Base-by-base conservation (phyloP, 179 eudicot genomes). In the Corrigiola litoralis region DNA sequence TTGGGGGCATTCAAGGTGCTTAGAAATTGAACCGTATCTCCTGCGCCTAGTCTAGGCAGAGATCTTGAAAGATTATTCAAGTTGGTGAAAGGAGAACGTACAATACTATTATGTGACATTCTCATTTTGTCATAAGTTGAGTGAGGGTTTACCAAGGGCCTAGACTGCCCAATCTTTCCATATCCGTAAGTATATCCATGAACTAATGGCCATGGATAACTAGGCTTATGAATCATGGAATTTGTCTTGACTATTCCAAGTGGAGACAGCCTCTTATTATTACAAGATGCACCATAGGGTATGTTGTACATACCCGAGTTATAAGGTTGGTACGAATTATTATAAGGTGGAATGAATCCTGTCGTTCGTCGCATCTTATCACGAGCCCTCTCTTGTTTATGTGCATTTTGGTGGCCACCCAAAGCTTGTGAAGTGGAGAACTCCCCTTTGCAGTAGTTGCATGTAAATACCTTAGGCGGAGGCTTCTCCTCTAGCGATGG, bases 331-430 rank as follows among this genome's bases (percentile, higher is more conserved):
- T 72, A 72, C 27, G 37, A 45, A 29, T 50, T 14, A 4, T n/a
- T 61, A 55, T n/a, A 32, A n/a, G 68, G 34, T 10, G 71, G 59
- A n/a, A 45, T 29, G 12, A 72, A 57, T 21, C 64, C 67, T 1
- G 42, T 45, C n/a, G 63, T 59, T 23, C 53, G 75, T 20, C 61
- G 53, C 81, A 69, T 60, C 46, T 77, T 77, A 23, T 70, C 81
- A 2, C 68, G 54, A 3, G 75, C 81, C 50, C 81, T 61, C 52
- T 77, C 78, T 65, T 73, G 78, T 20, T 77, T 77, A 59, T 77
- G 81, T 7, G 81, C 81, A 38, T 77, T 77, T 33, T 77, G 81
- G 25, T 77, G 81, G 4, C 81, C 81, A 0, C 81, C 81, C 24
- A 77, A 51, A 18, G 78, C 81, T 56, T 77, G 81, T 17, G 81